These are phyloP conservation scores for Melampsora larici-populina DNA, from an alignment of 1,284 basidiomycete species.

Conservation along the genomic window DNA sequence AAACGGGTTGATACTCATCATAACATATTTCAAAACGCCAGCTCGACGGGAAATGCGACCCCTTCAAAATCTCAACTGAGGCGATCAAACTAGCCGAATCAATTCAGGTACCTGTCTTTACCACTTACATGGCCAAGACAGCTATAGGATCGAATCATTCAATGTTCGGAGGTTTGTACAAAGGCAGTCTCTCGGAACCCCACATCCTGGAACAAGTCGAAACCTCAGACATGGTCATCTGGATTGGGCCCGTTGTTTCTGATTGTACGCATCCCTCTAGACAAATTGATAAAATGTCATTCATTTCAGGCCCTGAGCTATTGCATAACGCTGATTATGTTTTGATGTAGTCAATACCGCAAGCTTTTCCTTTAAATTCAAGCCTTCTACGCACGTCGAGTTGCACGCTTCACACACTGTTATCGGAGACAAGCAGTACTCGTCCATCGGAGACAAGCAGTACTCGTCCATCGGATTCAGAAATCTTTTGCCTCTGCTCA, in stretches of 20 bases:
- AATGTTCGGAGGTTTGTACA: conserved; percentile 79
- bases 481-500: conserved; percentile 48
- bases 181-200: conserved; percentile 55
- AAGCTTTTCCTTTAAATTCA: conserved; percentile 44
- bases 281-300: no score
- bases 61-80: conserved; percentile 34
- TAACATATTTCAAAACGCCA: neutral
- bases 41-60: neutral
- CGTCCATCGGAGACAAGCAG: conserved; percentile 55
- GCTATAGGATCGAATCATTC: conserved; percentile 72
- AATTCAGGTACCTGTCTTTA: conserved; percentile 47
- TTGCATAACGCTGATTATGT: conserved; percentile 7
- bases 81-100: conserved; percentile 7
- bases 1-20: neutral
- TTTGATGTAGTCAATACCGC: neutral
- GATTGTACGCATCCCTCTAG: conserved; percentile 60
- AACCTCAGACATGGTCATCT: conserved; percentile 74
- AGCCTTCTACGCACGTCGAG: conserved; percentile 58
- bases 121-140: conserved; percentile 85
- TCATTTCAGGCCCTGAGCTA: neutral
- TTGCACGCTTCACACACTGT: conserved; percentile 77
- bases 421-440: conserved; percentile 55
- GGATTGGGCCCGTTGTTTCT: conserved; percentile 72
- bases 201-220: conserved; percentile 74
- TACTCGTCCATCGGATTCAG: conserved; percentile 46